A percentile compares a stretch with the other conserved stretches of the same genome.
These are phyloP conservation scores for Microstegium vimineum DNA, from an alignment of 176 grass and related monocot genomes.

Conservation along the genomic window DNA sequence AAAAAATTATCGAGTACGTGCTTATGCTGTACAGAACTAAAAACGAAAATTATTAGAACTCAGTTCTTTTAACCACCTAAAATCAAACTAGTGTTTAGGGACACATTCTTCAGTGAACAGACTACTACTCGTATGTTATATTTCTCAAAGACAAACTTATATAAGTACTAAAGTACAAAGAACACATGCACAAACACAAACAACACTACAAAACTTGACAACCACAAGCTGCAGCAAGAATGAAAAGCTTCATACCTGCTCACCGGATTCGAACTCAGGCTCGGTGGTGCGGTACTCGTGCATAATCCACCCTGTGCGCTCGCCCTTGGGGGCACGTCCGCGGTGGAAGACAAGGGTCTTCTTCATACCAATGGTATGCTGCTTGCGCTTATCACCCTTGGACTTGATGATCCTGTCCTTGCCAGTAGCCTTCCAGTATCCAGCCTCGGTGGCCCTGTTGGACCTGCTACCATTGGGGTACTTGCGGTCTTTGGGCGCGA, in stretches of 20 bases:
- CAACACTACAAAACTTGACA: background rate
- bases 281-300: slow-evolving; percentile 93
- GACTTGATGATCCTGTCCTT: slow-evolving; percentile 82
- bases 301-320: slow-evolving; percentile 89
- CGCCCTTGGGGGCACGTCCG: slow-evolving; percentile 72
- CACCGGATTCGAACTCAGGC: slow-evolving; percentile 61
- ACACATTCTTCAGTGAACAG: background rate
- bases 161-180: background rate
- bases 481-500: slow-evolving; percentile 90
- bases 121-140: background rate
- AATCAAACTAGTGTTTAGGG: background rate
- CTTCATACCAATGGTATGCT: slow-evolving; percentile 75
- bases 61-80: slow-evolving; percentile 16
- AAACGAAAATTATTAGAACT: background rate
- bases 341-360: slow-evolving; percentile 93
- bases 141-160: background rate
- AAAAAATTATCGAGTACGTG: background rate
- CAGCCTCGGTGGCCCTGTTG: slow-evolving; percentile 75
- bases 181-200: background rate
- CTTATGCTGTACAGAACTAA: background rate
- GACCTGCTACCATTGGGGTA: slow-evolving; percentile 79
- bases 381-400: slow-evolving; percentile 58
- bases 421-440: slow-evolving; percentile 95
- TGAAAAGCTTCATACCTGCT: slow-evolving; percentile 51
- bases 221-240: background rate